Percentiles rank a stretch among this genome's conserved stretches.
phyloP scores from a whole-genome alignment of 2,329 filamentous ascomycete genomes.

The Mycosphaerella arachidis region DNA sequence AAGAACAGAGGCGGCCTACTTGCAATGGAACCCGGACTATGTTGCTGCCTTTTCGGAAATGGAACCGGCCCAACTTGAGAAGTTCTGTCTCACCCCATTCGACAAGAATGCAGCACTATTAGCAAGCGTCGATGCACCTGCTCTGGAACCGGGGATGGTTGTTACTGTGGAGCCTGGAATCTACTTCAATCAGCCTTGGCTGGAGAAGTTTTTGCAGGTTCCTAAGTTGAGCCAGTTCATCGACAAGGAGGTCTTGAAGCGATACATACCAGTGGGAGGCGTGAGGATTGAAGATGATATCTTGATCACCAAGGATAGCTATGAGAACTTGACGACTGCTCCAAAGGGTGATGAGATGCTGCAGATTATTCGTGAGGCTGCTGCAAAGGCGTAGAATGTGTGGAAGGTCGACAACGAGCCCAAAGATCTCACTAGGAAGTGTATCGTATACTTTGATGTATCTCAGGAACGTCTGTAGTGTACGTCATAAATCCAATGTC shows the following conservation, averaged over 20 bases:
- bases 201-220: conserved; percentile 59
- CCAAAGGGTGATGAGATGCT: conserved; percentile 49
- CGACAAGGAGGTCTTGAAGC: conserved; percentile 58
- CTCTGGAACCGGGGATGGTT: conserved; percentile 61
- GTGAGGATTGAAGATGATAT: conserved; percentile 89
- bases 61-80: conserved; percentile 35
- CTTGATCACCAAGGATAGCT: conserved; percentile 69
- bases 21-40: neutral
- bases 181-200: conserved; percentile 70
- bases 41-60: conserved; percentile 63
- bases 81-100: conserved; percentile 2
- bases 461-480: too few species aligned
- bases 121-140: conserved; percentile 7
- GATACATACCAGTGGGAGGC: conserved; percentile 74
- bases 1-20: neutral
- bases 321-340: conserved; percentile 78
- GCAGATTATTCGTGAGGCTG: conserved; percentile 21
- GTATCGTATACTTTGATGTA: too few species aligned
- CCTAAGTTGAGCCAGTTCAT: conserved; percentile 59
- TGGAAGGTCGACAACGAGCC: neutral
- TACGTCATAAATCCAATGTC: too few species aligned
- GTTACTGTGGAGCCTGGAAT: conserved; percentile 91
- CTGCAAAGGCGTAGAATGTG: neutral
- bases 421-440: too few species aligned
- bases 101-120: neutral